Conservation (phyloP, 148 eudicot genomes). For the Polygonum aviculare region DNA sequence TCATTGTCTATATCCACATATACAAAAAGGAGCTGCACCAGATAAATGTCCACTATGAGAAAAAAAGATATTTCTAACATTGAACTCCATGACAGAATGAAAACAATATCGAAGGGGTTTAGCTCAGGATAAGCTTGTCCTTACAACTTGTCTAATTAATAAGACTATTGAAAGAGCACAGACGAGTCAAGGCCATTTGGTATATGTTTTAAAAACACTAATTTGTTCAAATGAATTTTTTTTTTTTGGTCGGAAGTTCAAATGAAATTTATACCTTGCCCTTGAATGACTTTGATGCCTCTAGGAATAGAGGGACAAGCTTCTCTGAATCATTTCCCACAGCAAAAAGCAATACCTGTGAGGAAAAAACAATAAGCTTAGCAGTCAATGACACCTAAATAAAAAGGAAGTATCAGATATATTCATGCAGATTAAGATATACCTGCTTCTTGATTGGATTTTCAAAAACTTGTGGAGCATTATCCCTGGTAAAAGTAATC, state of each 20-base stretch:
- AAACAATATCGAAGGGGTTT: background rate
- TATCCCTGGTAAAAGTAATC: slow-evolving; percentile 58
- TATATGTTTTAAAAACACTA: background rate
- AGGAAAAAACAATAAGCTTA: background rate
- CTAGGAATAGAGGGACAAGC: slow-evolving; percentile 37
- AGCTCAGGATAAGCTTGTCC: background rate
- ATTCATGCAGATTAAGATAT: background rate
- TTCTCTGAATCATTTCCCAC: slow-evolving; percentile 34
- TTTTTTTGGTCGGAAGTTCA: background rate
- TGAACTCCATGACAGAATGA: background rate
- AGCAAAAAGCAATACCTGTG: slow-evolving; percentile 56
- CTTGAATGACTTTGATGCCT: slow-evolving; percentile 58
- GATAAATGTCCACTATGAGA: background rate
- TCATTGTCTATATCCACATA: slow-evolving; percentile 61
- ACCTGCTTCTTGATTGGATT: slow-evolving; percentile 80
- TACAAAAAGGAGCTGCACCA: slow-evolving; percentile 61
- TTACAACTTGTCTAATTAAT: background rate
- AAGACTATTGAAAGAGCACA: background rate
- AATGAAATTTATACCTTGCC: slow-evolving; percentile 49
- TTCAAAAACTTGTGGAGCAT: slow-evolving; percentile 54
- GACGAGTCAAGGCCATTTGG: background rate
- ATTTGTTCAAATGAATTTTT: background rate
- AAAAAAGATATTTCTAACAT: background rate
- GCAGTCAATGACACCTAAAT: background rate
- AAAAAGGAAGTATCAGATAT: background rate